These are phyloP conservation scores for Hordeum marinum DNA, from an alignment of 176 grass and related monocot species.

Conservation along the genomic window DNA sequence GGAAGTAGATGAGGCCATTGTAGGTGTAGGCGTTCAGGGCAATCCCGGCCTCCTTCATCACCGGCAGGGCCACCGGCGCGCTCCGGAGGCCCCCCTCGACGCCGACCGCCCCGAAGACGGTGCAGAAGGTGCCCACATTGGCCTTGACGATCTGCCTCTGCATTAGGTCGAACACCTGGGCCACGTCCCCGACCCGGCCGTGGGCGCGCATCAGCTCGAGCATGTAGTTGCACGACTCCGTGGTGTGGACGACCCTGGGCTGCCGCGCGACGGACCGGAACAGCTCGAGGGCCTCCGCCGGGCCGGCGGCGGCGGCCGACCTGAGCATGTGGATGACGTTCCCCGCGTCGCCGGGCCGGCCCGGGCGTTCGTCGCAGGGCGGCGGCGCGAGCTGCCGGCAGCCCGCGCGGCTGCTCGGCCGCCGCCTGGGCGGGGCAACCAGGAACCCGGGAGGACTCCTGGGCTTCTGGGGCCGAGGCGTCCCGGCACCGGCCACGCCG, in stretches of 20 bases:
- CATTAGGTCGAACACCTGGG: conserved; percentile 90
- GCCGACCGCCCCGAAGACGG: conserved; percentile 56
- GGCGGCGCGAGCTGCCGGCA: conserved; percentile 5
- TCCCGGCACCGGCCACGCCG: neutral
- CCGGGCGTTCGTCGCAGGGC: neutral
- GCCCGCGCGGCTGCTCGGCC: neutral
- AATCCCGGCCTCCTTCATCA: conserved; percentile 64
- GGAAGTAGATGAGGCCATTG: conserved; percentile 82
- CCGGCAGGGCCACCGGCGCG: conserved; percentile 53
- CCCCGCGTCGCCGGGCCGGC: conserved; percentile 20
- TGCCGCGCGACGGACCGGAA: conserved; percentile 51
- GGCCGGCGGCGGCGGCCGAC: conserved; percentile 44
- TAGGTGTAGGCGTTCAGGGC: conserved; percentile 66
- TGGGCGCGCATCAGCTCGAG: conserved; percentile 70
- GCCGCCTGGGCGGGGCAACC: neutral
- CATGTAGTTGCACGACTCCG: conserved; percentile 92
- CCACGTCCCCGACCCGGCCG: conserved; percentile 65
- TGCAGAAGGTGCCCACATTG: conserved; percentile 55
- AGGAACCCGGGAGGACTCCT: conserved; percentile 20
- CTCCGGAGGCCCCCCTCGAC: conserved; percentile 56
- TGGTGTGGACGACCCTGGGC: conserved; percentile 55
- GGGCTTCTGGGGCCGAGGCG: conserved; percentile 15
- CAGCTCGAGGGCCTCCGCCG: conserved; percentile 47
- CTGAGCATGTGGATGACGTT: conserved; percentile 51
- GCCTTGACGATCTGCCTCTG: conserved; percentile 74